These are phyloP conservation scores for Houttuynia cordata DNA, from an alignment of 164 flowering plant species.

Conservation along the genomic window DNA sequence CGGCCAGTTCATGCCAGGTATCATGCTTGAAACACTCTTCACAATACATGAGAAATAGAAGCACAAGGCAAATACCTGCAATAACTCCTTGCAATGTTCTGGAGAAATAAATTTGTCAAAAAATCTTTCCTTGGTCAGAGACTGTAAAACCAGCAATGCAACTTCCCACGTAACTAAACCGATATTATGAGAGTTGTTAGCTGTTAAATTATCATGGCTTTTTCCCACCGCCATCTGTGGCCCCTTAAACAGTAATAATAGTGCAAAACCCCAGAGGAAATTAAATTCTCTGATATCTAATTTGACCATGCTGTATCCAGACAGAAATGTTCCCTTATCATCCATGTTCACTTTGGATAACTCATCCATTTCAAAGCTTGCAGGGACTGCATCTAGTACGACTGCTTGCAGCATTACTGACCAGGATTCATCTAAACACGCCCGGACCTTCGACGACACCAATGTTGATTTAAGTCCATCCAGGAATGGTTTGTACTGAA, in stretches of 20 bases:
- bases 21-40: too few relatives aligned
- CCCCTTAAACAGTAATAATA: conserved; percentile 68
- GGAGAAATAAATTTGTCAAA: conserved; percentile 45
- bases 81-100: conserved; percentile 51
- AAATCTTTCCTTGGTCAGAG: conserved; percentile 47
- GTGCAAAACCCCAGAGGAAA: conserved; percentile 78
- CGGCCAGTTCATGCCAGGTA: too few relatives aligned
- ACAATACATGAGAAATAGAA: too few relatives aligned
- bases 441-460: conserved; percentile 51
- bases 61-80: conserved; percentile 44
- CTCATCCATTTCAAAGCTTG: conserved; percentile 16
- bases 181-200: conserved; percentile 21
- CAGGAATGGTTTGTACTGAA: conserved; percentile 80
- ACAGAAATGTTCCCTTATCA: conserved; percentile 27
- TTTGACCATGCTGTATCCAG: conserved; percentile 81
- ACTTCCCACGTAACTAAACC: conserved; percentile 36
- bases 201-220: conserved; percentile 20
- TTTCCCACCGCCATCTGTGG: conserved; percentile 15
- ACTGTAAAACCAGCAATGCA: conserved; percentile 58
- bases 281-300: conserved; percentile 45
- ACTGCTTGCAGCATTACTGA: conserved; percentile 89
- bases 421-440: conserved; percentile 84
- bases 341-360: conserved; percentile 17
- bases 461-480: conserved; percentile 71
- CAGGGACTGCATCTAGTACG: conserved; percentile 76